Conservation (phyloP, 331 rosid species). For the Acacia pycnantha region DNA sequence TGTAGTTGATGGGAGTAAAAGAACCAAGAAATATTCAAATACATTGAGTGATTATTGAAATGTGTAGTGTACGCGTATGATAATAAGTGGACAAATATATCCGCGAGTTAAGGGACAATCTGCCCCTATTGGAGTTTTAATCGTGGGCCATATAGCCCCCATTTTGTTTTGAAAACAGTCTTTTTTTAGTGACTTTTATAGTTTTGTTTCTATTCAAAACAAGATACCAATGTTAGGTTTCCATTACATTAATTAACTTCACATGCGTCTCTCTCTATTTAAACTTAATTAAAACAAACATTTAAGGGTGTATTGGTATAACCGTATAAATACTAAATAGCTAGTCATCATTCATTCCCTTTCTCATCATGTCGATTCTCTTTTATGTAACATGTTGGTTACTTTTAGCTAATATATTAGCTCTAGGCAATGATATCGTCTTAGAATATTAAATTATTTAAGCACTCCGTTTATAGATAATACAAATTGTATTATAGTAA, state of each 20-base stretch:
- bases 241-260: constrained; percentile 36
- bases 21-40: background rate
- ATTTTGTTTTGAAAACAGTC: constrained; percentile 40
- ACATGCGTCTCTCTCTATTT: background rate
- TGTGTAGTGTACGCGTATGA: background rate
- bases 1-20: background rate
- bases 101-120: background rate
- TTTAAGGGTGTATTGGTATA: background rate
- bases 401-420: background rate
- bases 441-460: background rate
- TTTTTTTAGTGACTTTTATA: constrained; percentile 45
- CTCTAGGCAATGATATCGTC: background rate
- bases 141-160: constrained; percentile 42
- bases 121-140: constrained; percentile 31
- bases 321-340: background rate
- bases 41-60: background rate
- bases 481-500: background rate
- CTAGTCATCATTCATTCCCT: too few relatives aligned
- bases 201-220: constrained; percentile 69
- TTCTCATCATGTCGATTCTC: background rate
- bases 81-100: constrained; percentile 1
- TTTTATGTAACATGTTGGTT: background rate
- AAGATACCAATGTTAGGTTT: constrained; percentile 67
- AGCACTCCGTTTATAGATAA: background rate
- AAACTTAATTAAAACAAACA: background rate